These are phyloP conservation scores for Vanderwaltozyma verrucispora DNA, from an alignment of 805 yeast genomes.

Conservation along the genomic window DNA sequence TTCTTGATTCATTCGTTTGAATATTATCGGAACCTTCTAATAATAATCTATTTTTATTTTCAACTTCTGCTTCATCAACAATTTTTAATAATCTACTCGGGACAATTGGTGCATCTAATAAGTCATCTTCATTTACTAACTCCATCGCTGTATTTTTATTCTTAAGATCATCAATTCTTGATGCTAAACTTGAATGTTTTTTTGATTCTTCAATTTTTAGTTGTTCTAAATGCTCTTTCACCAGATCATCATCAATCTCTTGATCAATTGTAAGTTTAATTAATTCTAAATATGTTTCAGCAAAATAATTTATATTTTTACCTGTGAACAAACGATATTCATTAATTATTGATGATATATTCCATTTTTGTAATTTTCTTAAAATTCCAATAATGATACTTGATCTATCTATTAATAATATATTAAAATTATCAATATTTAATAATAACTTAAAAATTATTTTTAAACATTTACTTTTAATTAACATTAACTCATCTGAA, in stretches of 20 bases:
- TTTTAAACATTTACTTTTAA: constrained; percentile 54
- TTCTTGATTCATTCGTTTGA: constrained; percentile 7
- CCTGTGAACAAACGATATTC: constrained; percentile 77
- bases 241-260: constrained; percentile 8
- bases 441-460: constrained; percentile 57
- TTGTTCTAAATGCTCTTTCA: neutral
- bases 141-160: constrained; percentile 1
- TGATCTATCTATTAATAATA: constrained; percentile 69
- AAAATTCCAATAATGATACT: constrained; percentile 72
- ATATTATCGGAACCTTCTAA: constrained; percentile 1
- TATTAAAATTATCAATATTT: constrained; percentile 51
- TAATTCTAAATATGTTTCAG: constrained; percentile 75
- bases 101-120: constrained; percentile 19
- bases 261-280: constrained; percentile 35
- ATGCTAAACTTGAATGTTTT: neutral
- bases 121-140: constrained; percentile 21
- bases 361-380: constrained; percentile 82
- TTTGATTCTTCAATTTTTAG: neutral
- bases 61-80: constrained; percentile 17
- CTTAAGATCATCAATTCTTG: neutral
- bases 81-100: constrained; percentile 20
- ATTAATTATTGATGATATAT: constrained; percentile 67
- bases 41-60: constrained; percentile 4
- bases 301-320: constrained; percentile 61
- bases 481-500: constrained; percentile 64